A percentile compares a stretch with the other conserved stretches of the same genome.
Evolutionary conservation across 2,329 filamentous ascomycete genomes (phyloP).

Genomic region (Fusarium sp.): DNA sequence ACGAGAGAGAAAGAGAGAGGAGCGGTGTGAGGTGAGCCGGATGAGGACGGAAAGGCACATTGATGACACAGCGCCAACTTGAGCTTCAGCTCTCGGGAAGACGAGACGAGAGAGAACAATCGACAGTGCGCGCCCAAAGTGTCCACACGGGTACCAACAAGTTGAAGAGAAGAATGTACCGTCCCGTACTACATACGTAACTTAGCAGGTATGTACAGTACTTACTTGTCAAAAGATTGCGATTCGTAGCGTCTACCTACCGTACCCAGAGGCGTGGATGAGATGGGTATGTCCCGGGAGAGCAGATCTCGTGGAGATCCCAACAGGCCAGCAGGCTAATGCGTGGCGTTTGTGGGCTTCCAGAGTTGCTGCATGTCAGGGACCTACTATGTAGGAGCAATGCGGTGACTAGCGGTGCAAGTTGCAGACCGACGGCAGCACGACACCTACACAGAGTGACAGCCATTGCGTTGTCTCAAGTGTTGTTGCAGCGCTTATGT

Average conservation of each 20-base stretch:
- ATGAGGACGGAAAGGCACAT: conserved; percentile 19
- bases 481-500: conserved; percentile 7
- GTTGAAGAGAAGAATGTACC: neutral
- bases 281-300: conserved; percentile 18
- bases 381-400: conserved; percentile 3
- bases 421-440: conserved; percentile 18
- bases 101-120: neutral
- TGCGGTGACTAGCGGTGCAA: conserved; percentile 9
- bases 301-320: conserved; percentile 43
- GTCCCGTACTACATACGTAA: conserved; percentile 2
- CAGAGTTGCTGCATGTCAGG: conserved; percentile 30
- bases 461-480: conserved; percentile 3
- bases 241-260: conserved; percentile 12
- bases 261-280: conserved; percentile 20
- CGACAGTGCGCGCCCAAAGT: neutral
- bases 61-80: conserved; percentile 29
- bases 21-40: conserved; percentile 35
- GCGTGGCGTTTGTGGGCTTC: conserved; percentile 38
- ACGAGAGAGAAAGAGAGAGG: conserved; percentile 9
- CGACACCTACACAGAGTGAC: conserved; percentile 7
- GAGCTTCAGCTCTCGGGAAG: conserved; percentile 20
- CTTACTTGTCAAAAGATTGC: conserved; percentile 13
- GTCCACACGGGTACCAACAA: neutral
- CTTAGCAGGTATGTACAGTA: neutral
- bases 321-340: conserved; percentile 37